phyloP scores from a whole-genome alignment of 345 rosid genomes.

The Hibiscus tridactylites region DNA sequence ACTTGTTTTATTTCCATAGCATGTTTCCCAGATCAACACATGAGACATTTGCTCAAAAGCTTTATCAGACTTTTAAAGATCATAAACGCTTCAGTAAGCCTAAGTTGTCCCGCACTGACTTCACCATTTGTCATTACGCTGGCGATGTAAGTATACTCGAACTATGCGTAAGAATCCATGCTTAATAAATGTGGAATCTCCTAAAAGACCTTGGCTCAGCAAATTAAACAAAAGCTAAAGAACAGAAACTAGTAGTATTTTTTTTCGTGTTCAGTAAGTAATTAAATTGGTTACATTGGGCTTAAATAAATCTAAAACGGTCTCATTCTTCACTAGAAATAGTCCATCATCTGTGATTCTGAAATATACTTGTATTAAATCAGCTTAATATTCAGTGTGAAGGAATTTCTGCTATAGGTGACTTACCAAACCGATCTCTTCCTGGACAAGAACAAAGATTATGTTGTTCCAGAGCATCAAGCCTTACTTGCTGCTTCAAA shows the following conservation, averaged over 20 bases:
- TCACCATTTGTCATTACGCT: constrained; percentile 92
- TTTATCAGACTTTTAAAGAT: constrained; percentile 80
- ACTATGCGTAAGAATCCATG: background rate
- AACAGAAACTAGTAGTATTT: background rate
- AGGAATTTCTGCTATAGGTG: constrained; percentile 40
- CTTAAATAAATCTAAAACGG: background rate
- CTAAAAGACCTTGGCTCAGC: background rate
- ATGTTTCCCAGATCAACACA: constrained; percentile 98
- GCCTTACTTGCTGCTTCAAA: constrained; percentile 66
- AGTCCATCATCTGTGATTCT: background rate
- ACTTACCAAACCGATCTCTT: constrained; percentile 91
- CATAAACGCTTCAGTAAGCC: constrained; percentile 91
- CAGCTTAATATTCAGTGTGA: background rate
- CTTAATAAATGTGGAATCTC: background rate
- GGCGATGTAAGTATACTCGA: constrained; percentile 69
- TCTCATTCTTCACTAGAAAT: background rate
- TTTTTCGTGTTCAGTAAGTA: background rate
- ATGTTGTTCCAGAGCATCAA: constrained; percentile 92
- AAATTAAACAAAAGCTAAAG: background rate
- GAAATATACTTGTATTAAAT: constrained; percentile 2
- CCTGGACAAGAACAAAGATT: constrained; percentile 95
- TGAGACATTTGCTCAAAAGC: constrained; percentile 92
- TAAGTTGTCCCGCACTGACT: constrained; percentile 84
- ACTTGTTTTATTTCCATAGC: constrained; percentile 36
- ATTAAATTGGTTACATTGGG: background rate